Conservation (phyloP, 2,329 filamentous ascomycete genomes). For the Penicillium sp. region DNA sequence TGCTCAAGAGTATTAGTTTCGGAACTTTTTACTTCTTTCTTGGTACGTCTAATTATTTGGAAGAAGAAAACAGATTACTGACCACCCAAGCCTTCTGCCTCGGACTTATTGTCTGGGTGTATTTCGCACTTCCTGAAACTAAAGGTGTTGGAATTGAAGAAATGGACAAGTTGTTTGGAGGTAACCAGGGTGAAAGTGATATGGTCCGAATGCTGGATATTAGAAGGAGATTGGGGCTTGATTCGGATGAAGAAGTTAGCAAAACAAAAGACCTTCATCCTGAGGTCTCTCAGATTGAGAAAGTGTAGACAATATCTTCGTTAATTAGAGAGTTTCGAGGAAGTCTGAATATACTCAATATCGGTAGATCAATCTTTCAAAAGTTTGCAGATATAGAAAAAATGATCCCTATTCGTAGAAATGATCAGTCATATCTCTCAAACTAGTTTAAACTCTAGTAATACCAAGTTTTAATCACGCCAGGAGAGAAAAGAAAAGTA, state of each 20-base stretch:
- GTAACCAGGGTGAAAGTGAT: slow-evolving; percentile 8
- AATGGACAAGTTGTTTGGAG: slow-evolving; percentile 33
- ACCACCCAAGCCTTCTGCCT: slow-evolving; percentile 30
- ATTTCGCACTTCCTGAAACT: slow-evolving; percentile 27
- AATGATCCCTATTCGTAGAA: too few relatives aligned
- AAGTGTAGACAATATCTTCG: background rate
- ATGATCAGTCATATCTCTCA: too few relatives aligned
- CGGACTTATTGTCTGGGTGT: slow-evolving; percentile 5
- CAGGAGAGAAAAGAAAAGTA: too few relatives aligned
- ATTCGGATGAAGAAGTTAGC: background rate
- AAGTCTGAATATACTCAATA: too few relatives aligned
- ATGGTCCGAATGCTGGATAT: slow-evolving; percentile 1
- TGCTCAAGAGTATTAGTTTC: slow-evolving; percentile 65
- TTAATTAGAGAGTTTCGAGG: background rate
- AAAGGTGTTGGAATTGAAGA: slow-evolving; percentile 33
- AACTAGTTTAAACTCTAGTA: too few relatives aligned
- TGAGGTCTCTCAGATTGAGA: slow-evolving; percentile 1
- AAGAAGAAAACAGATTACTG: background rate
- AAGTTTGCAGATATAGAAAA: too few relatives aligned
- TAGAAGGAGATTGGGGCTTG: background rate
- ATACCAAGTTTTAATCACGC: too few relatives aligned
- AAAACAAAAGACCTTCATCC: background rate
- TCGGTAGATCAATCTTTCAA: too few relatives aligned
- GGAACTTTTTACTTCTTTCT: slow-evolving; percentile 72
- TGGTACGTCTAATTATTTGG: background rate